Conservation (phyloP, 2,329 filamentous ascomycete species). For the Diplocarpon rosae region DNA sequence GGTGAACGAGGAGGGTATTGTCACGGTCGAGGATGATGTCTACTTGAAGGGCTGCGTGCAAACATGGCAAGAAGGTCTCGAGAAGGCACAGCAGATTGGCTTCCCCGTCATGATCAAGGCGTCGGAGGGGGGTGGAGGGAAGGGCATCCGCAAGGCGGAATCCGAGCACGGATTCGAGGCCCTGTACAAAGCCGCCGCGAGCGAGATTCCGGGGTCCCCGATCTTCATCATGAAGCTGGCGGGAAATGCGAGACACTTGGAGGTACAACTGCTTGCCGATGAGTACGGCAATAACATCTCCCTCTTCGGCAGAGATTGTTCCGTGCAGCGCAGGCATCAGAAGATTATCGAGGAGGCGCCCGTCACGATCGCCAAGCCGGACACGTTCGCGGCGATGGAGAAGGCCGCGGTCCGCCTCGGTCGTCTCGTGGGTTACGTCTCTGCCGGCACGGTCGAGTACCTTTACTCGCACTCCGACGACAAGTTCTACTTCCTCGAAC, state of each 20-base stretch:
- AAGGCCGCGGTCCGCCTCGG: conserved; percentile 90
- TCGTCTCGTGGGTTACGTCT: conserved; percentile 92
- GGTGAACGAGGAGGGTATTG: conserved; percentile 73
- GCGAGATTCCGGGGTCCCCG: conserved; percentile 94
- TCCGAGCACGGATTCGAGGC: conserved; percentile 73
- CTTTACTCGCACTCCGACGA: conserved; percentile 96
- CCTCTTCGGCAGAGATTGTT: conserved; percentile 96
- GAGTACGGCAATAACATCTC: conserved; percentile 99
- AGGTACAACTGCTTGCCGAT: conserved; percentile 94
- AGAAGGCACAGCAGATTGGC: conserved; percentile 79
- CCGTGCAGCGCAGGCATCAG: conserved; percentile 94
- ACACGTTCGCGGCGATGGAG: conserved; percentile 94
- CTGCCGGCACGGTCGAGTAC: conserved; percentile 96
- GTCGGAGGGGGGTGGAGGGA: conserved; percentile 97
- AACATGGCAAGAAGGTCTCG: conserved; percentile 80
- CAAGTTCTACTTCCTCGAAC: conserved; percentile 98
- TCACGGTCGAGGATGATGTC: conserved; percentile 76
- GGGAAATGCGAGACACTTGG: conserved; percentile 89
- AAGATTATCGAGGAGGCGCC: conserved; percentile 99
- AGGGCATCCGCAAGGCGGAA: conserved; percentile 94
- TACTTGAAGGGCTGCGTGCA: conserved; percentile 88
- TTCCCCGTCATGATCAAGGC: conserved; percentile 99
- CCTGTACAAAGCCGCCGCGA: conserved; percentile 91
- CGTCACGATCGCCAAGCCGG: conserved; percentile 83
- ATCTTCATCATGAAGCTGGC: conserved; percentile 99